These are phyloP conservation scores for Leishmania turanica DNA, from an alignment of 208 protist species.

Conservation along the genomic window DNA sequence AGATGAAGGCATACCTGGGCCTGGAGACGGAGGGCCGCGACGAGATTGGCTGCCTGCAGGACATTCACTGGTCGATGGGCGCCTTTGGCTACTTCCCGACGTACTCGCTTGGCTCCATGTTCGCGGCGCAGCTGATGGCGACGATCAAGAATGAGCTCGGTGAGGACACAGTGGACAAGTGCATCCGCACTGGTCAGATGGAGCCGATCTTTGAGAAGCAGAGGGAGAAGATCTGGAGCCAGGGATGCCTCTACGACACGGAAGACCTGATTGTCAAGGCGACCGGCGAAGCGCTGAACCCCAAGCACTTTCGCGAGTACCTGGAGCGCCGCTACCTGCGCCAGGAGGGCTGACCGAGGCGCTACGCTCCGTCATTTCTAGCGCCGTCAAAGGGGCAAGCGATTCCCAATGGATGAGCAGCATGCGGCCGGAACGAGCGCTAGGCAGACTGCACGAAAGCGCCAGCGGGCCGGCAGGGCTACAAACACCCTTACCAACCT, in stretches of 20 bases:
- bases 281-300: slow-evolving; percentile 84
- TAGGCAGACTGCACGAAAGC: not conserved
- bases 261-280: slow-evolving; percentile 83
- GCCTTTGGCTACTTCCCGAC: slow-evolving; percentile 89
- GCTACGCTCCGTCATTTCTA: not conserved
- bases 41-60: slow-evolving; percentile 85
- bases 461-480: not conserved
- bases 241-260: slow-evolving; percentile 57
- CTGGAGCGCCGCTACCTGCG: slow-evolving; percentile 84
- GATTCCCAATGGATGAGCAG: not conserved
- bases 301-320: slow-evolving; percentile 78
- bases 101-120: slow-evolving; percentile 84
- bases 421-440: not conserved
- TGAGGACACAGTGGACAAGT: slow-evolving; percentile 48
- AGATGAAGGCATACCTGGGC: slow-evolving; percentile 90
- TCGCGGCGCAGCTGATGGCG: slow-evolving; percentile 81
- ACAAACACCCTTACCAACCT: not conserved
- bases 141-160: slow-evolving; percentile 68
- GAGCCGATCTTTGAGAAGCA: slow-evolving; percentile 68
- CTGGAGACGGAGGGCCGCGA: slow-evolving; percentile 76
- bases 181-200: slow-evolving; percentile 65
- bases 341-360: slow-evolving; percentile 22
- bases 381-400: not conserved
- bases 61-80: slow-evolving; percentile 85
- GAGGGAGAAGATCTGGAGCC: slow-evolving; percentile 76